Base-by-base conservation (phyloP, 345 rosid genomes). In the Barbarea vulgaris region DNA sequence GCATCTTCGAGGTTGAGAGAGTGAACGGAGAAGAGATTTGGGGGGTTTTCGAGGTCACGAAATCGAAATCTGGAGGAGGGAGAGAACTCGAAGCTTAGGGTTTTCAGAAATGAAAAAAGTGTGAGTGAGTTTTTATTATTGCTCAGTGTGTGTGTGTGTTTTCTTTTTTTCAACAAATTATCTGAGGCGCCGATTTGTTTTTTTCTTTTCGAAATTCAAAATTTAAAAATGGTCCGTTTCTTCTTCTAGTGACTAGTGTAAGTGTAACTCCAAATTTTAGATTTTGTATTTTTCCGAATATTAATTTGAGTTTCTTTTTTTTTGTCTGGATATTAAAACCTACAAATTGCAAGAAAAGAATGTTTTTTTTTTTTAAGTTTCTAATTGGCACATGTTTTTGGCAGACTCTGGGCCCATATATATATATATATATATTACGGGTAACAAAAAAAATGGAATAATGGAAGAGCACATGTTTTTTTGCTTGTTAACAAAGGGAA, bases 171-270 rank as follows among this genome's bases (percentile, higher is more conserved):
- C 4, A 8, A 48, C 27, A 6, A 6, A 24, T 24, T 52, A 53
- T 53, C 51, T 68, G 37, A 36, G 51, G 72, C 72, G 62, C 62
- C 62, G 17, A 53, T 67, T 68, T 68, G 50, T 24, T 37, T 53
- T 18, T 61, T 46, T 37, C 22, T 46, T 46, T 65, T 31, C 57
- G 57, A 65, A 65, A 48, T 63, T 63, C 64, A 59, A 59, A 59
- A 5, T 59, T 59, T 19, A 1, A 34, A 59, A 33, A 4, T 33
- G 9, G 44, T 58, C 44, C 64, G 64, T 58, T 58, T 33, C 64
- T 58, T 34, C 13, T 41, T 58, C 64, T 57, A n/a, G 9, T 31
- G 63, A 9, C 44, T 57, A 9, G 3, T 57, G 62, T n/a, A n/a
- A n/a, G n/a, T 9, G 30, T 9, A 31, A 56, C 9, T 7, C 41